Conservation (phyloP, 768 basidiomycete species). For the Phanerochaete carnosa region DNA sequence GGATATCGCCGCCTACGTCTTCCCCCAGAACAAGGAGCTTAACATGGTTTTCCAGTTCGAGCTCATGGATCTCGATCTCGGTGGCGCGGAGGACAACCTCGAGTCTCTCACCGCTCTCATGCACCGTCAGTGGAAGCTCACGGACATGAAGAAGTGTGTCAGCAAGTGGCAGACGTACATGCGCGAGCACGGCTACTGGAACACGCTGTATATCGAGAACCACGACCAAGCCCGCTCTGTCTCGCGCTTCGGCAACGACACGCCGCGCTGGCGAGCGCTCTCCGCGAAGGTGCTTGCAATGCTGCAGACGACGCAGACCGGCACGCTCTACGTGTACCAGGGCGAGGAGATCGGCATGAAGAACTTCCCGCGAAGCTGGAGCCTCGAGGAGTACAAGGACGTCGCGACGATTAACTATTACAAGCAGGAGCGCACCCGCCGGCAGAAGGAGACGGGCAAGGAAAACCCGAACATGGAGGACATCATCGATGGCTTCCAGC, state of each 20-base stretch:
- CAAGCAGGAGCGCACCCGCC: slow-evolving; percentile 39
- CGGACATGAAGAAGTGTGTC: slow-evolving; percentile 44
- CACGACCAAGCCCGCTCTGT: slow-evolving; percentile 66
- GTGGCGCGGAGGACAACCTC: slow-evolving; percentile 24
- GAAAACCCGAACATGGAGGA: slow-evolving; percentile 57
- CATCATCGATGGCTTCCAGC: slow-evolving; percentile 52
- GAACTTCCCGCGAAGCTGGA: slow-evolving; percentile 62
- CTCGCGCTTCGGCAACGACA: slow-evolving; percentile 65
- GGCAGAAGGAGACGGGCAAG: slow-evolving; percentile 23
- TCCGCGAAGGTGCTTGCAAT: slow-evolving; percentile 69
- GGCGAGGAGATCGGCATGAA: slow-evolving; percentile 71
- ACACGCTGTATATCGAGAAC: slow-evolving; percentile 66
- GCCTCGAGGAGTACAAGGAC: slow-evolving; percentile 71
- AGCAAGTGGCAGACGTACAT: slow-evolving; percentile 55
- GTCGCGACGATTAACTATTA: slow-evolving; percentile 60
- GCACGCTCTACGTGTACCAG: slow-evolving; percentile 75
- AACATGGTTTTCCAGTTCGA: slow-evolving; percentile 69
- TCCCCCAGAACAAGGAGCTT: slow-evolving; percentile 56
- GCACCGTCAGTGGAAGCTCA: slow-evolving; percentile 46
- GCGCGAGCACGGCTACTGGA: slow-evolving; percentile 63
- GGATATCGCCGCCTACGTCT: slow-evolving; percentile 51
- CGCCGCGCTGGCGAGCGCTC: slow-evolving; percentile 46
- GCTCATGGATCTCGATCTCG: slow-evolving; percentile 54
- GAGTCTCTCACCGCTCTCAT: slow-evolving; percentile 36
- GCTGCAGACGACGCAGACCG: slow-evolving; percentile 56